Base-by-base conservation (phyloP, 1,284 basidiomycete species). In the Apiotrichum siamense region DNA sequence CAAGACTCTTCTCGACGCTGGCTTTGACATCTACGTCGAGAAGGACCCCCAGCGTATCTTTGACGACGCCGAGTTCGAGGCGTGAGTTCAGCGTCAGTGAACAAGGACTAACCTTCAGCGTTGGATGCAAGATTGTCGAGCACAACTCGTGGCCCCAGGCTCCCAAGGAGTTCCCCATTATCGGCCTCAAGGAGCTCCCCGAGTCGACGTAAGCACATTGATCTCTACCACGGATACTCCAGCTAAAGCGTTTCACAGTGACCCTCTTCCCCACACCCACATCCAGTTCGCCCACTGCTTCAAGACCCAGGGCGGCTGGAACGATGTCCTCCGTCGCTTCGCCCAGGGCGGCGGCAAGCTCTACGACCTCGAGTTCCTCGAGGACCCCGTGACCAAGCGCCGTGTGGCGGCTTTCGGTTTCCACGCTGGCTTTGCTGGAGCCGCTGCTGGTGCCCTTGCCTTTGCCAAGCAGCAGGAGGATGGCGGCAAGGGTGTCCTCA, bases 201-300 rank as follows among this genome's bases (percentile, higher is more conserved):
- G 82, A 78, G 55, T 92, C 88, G 38, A 79, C 80, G 73, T 73
- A 49, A 64, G 72, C 12, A 35, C 17, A 31, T 31, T 31, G 15
- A 15, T 31, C 15, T 15, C 15, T 15, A 31, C 7, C 7, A 31
- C 17, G 24, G 17, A 39, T 24, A 25, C 17, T 33, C 9, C 37
- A 15, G 5, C 23, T 47, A 32, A 48, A 52, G n/a, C 12, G n/a
- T 33, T 21, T 1, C 47, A n/a, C n/a, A 74, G 71, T 37, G 83
- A 84, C 38, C 87, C 92, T 18, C 78, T 97, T 18, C 83, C 81
- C 12, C 92, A 97, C 77, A 93, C 88, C 10, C 96, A 99, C 76
- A 94, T 99, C 73, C 93, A 97, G 72, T 99, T 98, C 64, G 94
- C 93, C 3, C 96, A 98, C 75, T 97, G 94, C 77, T 99, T 91